These are phyloP conservation scores for Calycina herbarum DNA, from an alignment of 2,329 filamentous ascomycete genomes.

Conservation along the genomic window DNA sequence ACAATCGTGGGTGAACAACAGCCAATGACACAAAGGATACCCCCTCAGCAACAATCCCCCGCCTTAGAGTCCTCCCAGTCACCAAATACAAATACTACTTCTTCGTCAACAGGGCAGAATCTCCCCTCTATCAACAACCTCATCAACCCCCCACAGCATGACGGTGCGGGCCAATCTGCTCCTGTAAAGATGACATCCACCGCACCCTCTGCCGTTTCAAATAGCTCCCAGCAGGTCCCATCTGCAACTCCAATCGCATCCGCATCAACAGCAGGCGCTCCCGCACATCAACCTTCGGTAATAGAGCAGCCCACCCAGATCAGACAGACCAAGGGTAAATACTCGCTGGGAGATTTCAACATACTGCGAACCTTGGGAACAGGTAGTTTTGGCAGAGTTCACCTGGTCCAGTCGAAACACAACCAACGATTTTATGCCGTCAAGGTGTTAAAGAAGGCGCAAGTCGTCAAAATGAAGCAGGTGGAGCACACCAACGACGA, in stretches of 20 bases:
- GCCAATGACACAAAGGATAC: conserved; percentile 37
- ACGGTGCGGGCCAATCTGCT: conserved; percentile 42
- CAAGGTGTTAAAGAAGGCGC: conserved; percentile 97
- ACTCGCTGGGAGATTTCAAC: conserved; percentile 86
- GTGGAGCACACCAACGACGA: conserved; percentile 99
- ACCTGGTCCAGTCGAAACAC: conserved; percentile 95
- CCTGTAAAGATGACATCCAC: conserved; percentile 31
- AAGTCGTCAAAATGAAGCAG: conserved; percentile 99
- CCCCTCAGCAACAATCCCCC: conserved; percentile 38
- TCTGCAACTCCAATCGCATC: conserved; percentile 10
- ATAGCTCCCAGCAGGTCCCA: conserved; percentile 31
- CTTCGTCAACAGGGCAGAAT: conserved; percentile 45
- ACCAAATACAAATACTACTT: neutral
- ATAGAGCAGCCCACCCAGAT: conserved; percentile 32
- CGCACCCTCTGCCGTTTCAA: conserved; percentile 4
- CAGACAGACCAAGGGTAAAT: conserved; percentile 92
- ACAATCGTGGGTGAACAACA: conserved; percentile 35
- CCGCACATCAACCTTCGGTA: conserved; percentile 13
- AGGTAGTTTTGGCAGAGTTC: conserved; percentile 93
- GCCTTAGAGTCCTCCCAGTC: conserved; percentile 19
- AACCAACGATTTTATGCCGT: conserved; percentile 98
- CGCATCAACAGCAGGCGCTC: conserved; percentile 11
- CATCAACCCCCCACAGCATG: conserved; percentile 65
- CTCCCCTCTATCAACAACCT: conserved; percentile 81
- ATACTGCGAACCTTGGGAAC: conserved; percentile 91